Evolutionary conservation across 2,329 filamentous ascomycete genomes (phyloP).

Genomic region (Aciculosporium take): DNA sequence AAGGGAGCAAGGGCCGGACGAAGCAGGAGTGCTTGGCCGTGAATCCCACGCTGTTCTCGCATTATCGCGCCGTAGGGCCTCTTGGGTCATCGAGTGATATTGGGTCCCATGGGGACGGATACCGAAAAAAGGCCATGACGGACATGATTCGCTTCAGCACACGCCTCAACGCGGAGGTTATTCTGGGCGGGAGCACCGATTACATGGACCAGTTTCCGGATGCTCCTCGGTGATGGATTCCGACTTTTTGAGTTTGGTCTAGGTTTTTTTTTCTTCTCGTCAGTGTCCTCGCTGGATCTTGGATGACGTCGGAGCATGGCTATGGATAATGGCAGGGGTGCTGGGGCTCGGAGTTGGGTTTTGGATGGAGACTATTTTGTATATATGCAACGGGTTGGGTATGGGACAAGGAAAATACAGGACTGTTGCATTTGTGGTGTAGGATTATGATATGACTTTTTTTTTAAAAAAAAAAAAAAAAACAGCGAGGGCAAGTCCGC

Average conservation of each 20-base stretch:
- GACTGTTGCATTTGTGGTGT: no score
- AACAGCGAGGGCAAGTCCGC: no score
- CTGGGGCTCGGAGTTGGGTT: no score
- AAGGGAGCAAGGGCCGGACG: slow-evolving; percentile 19
- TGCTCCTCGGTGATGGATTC: not conserved
- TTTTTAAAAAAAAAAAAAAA: no score
- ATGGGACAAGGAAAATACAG: no score
- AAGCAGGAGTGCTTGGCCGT: slow-evolving; percentile 26
- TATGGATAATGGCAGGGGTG: no score
- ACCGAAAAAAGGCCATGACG: slow-evolving; percentile 16
- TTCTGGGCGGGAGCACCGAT: slow-evolving; percentile 20
- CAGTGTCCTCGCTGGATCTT: no score
- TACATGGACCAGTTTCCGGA: slow-evolving; percentile 13
- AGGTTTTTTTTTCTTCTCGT: no score
- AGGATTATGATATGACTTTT: no score
- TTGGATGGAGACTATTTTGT: no score
- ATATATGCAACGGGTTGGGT: no score
- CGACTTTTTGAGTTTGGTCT: not conserved
- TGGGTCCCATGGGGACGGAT: slow-evolving; percentile 17
- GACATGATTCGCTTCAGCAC: slow-evolving; percentile 26
- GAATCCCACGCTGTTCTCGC: slow-evolving; percentile 31
- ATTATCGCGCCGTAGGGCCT: slow-evolving; percentile 26
- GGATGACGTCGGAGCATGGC: no score
- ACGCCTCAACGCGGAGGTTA: slow-evolving; percentile 23
- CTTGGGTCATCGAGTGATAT: slow-evolving; percentile 23